These are phyloP conservation scores for Lobosporangium transversale DNA, from an alignment of 192 early-diverging fungal species.

Conservation along the genomic window DNA sequence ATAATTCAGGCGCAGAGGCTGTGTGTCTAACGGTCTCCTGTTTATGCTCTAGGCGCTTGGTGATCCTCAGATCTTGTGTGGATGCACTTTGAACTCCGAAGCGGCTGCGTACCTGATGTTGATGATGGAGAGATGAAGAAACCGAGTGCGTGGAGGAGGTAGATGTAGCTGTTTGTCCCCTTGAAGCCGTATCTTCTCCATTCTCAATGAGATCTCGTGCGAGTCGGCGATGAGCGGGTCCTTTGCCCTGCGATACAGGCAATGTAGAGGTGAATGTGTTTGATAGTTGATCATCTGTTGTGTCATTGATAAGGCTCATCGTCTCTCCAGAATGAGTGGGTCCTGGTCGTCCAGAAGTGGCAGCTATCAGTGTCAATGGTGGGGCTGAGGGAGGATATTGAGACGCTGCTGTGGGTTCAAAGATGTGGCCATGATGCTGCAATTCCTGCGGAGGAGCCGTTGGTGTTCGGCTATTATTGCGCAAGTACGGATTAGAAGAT, in stretches of 20 bases:
- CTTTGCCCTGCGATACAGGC: slow-evolving; percentile 10
- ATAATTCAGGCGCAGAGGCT: slow-evolving; percentile 23
- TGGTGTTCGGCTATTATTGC: neutral
- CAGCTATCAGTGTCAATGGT: slow-evolving; percentile 24
- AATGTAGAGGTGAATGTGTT: slow-evolving; percentile 1
- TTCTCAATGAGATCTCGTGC: neutral
- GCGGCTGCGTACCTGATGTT: neutral
- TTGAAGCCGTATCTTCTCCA: neutral
- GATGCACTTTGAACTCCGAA: neutral
- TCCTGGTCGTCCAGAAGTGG: slow-evolving; percentile 2
- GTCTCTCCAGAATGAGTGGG: too few relatives aligned
- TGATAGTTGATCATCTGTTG: neutral
- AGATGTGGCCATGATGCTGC: neutral
- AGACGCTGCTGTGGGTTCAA: slow-evolving; percentile 6
- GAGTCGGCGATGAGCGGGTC: neutral
- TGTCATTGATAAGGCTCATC: too few relatives aligned
- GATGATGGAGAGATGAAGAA: slow-evolving; percentile 7
- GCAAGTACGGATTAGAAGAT: slow-evolving; percentile 16
- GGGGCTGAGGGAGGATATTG: slow-evolving; percentile 28
- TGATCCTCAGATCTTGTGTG: neutral
- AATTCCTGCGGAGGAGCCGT: slow-evolving; percentile 2
- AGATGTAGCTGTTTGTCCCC: slow-evolving; percentile 19
- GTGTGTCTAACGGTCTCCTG: slow-evolving; percentile 13
- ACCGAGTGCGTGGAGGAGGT: slow-evolving; percentile 20
- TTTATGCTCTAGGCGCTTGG: slow-evolving; percentile 30